Percentiles rank a stretch among this genome's conserved stretches.
Evolutionary conservation across 495 filamentous ascomycete species (phyloP).

Genomic region (Oleoguttula mirabilis): DNA sequence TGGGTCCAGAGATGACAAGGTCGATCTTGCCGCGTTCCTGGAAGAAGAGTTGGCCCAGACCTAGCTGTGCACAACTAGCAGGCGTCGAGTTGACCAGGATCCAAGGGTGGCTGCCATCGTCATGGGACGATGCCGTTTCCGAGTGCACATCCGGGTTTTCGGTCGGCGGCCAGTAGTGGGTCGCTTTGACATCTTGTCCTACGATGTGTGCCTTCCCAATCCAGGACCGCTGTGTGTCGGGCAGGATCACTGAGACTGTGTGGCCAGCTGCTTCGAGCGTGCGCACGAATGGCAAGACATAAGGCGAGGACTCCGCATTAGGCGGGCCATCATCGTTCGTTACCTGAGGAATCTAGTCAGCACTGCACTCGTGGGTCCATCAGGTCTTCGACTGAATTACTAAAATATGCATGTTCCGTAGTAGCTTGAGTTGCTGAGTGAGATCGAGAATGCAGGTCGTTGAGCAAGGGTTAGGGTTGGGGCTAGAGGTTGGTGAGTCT

Average conservation of each 20-base stretch:
- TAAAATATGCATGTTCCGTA: slow-evolving; percentile 1
- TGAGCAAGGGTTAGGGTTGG: too few relatives aligned
- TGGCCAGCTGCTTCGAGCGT: slow-evolving; percentile 68
- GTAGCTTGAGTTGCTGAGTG: too few relatives aligned
- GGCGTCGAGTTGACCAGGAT: slow-evolving; percentile 81
- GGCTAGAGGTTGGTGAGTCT: too few relatives aligned
- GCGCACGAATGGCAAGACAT: slow-evolving; percentile 74
- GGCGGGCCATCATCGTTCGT: slow-evolving; percentile 95
- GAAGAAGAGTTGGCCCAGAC: slow-evolving; percentile 80
- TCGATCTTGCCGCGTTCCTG: slow-evolving; percentile 65
- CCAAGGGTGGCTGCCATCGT: slow-evolving; percentile 59
- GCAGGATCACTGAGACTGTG: slow-evolving; percentile 76
- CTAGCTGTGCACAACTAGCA: slow-evolving; percentile 81
- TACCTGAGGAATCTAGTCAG: too few relatives aligned
- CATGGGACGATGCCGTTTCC: neutral
- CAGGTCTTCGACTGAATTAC: too few relatives aligned
- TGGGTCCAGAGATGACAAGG: slow-evolving; percentile 80
- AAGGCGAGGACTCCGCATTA: slow-evolving; percentile 79
- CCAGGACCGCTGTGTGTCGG: slow-evolving; percentile 88
- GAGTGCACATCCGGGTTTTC: slow-evolving; percentile 42
- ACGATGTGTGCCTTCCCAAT: slow-evolving; percentile 95
- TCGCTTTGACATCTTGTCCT: slow-evolving; percentile 68
- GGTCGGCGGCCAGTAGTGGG: slow-evolving; percentile 66
- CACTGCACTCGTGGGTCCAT: too few relatives aligned
- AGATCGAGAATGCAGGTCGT: too few relatives aligned